Evolutionary conservation across 169 alveolate species (phyloP).

Genomic region (Cryptosporidium muris): DNA sequence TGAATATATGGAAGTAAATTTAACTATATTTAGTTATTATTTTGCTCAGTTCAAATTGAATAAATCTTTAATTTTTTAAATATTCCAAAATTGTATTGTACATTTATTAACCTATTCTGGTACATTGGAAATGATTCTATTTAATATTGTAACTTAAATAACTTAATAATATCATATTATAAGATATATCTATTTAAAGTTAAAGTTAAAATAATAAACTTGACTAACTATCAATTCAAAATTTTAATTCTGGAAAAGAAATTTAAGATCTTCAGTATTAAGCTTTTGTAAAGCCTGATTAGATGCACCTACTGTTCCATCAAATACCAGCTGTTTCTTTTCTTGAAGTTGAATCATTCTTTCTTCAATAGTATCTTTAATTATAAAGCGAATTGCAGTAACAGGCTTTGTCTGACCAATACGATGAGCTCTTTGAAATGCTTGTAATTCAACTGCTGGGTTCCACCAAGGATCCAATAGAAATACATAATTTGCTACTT

Average conservation of each 20-base stretch:
- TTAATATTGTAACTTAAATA: no score
- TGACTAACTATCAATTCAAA: neutral
- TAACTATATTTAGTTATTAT: no score
- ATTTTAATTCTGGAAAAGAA: slow-evolving; percentile 78
- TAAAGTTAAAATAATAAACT: neutral
- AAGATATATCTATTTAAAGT: neutral
- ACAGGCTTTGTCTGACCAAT: slow-evolving; percentile 95
- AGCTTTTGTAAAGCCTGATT: slow-evolving; percentile 82
- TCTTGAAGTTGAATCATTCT: slow-evolving; percentile 92
- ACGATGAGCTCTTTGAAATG: slow-evolving; percentile 96
- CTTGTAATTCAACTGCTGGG: slow-evolving; percentile 98
- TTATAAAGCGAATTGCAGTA: slow-evolving; percentile 91
- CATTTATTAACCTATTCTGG: no score
- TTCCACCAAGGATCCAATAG: slow-evolving; percentile 99
- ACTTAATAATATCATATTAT: no score
- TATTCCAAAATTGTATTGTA: no score
- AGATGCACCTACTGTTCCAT: slow-evolving; percentile 86
- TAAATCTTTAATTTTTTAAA: no score
- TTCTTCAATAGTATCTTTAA: slow-evolving; percentile 96
- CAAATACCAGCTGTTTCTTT: slow-evolving; percentile 90
- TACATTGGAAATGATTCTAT: no score
- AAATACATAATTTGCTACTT: slow-evolving; percentile 94
- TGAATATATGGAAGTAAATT: no score
- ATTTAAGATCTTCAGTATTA: slow-evolving; percentile 86
- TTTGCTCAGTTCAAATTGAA: no score